Percentiles rank a stretch among this genome's conserved stretches.
phyloP scores from a whole-genome alignment of 1,284 basidiomycete species.

The Cryptococcus neoformans region DNA sequence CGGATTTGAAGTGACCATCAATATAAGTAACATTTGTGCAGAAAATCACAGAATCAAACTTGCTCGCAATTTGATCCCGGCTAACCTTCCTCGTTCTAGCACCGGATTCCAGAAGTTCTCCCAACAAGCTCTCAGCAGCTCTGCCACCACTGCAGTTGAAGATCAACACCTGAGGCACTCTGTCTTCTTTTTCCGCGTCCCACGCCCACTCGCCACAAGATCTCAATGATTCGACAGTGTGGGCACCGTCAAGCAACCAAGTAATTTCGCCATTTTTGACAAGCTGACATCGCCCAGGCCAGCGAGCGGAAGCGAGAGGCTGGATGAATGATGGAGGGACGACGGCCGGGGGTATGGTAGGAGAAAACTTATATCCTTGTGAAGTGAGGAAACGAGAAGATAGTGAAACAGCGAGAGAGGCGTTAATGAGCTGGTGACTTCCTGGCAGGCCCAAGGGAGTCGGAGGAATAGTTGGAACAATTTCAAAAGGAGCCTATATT shows the following conservation, averaged over 20 bases:
- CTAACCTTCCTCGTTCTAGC: constrained; percentile 36
- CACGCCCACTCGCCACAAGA: constrained; percentile 78
- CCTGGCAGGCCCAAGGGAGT: constrained; percentile 72
- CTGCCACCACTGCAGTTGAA: constrained; percentile 97
- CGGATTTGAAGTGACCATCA: constrained; percentile 83
- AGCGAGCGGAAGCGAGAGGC: constrained; percentile 69
- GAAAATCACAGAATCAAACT: constrained; percentile 83
- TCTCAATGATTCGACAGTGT: constrained; percentile 85
- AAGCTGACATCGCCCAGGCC: constrained; percentile 97
- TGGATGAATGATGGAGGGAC: constrained; percentile 59
- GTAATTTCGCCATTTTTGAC: constrained; percentile 64
- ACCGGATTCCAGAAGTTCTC: constrained; percentile 53
- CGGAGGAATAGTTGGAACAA: constrained; percentile 34
- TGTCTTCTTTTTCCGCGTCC: constrained; percentile 11
- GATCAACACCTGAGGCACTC: constrained; percentile 62
- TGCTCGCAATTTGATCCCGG: constrained; percentile 51
- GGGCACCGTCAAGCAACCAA: constrained; percentile 95
- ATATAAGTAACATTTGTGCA: constrained; percentile 95
- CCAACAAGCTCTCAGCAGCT: constrained; percentile 70
- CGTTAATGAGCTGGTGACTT: constrained; percentile 86
- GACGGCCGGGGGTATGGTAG: constrained; percentile 24
- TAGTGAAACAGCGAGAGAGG: constrained; percentile 77
- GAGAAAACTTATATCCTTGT: constrained; percentile 30
- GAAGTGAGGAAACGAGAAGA: constrained; percentile 64
- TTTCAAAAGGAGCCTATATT: constrained; percentile 27